Evolutionary conservation across 192 early-diverging fungal species (phyloP).

Genomic region (Podochytrium sp.): DNA sequence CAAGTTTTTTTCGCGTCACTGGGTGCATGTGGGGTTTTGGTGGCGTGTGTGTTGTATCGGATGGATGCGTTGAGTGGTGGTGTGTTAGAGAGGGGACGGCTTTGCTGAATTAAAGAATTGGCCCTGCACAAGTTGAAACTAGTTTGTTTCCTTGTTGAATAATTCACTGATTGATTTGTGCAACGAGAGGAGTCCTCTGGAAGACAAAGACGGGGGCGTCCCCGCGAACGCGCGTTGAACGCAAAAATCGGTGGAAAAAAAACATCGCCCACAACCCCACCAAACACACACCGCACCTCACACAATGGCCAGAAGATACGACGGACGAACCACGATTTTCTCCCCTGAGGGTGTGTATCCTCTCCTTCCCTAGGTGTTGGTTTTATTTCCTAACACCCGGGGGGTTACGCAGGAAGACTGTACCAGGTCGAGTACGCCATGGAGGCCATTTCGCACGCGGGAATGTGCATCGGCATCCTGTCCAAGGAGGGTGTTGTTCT

Average conservation of each 20-base stretch:
- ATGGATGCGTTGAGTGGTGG: conserved; percentile 12
- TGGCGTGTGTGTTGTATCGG: not conserved
- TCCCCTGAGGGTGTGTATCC: conserved; percentile 89
- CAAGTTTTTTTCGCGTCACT: conserved; percentile 53
- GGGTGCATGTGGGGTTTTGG: conserved; percentile 31
- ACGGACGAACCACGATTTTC: conserved; percentile 98
- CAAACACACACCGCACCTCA: not conserved
- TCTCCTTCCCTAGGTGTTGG: not conserved
- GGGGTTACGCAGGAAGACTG: conserved; percentile 72
- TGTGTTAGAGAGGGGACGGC: conserved; percentile 6
- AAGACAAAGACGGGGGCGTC: too few relatives aligned
- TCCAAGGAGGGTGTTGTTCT: conserved; percentile 92
- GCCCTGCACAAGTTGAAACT: too few relatives aligned
- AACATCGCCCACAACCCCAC: not conserved
- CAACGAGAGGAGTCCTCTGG: too few relatives aligned
- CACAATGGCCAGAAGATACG: conserved; percentile 94
- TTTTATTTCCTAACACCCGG: not conserved
- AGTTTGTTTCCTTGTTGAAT: too few relatives aligned
- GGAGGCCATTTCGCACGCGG: conserved; percentile 98
- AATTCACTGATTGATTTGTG: too few relatives aligned
- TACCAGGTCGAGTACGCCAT: conserved; percentile 99
- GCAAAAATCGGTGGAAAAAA: not conserved
- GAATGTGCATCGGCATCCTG: conserved; percentile 91
- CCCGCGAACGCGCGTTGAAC: not conserved
- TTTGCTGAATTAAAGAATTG: too few relatives aligned